A percentile compares a stretch with the other conserved stretches of the same genome.
These are phyloP conservation scores for Otatea glauca DNA, from an alignment of 176 grass and related monocot species.

Conservation along the genomic window DNA sequence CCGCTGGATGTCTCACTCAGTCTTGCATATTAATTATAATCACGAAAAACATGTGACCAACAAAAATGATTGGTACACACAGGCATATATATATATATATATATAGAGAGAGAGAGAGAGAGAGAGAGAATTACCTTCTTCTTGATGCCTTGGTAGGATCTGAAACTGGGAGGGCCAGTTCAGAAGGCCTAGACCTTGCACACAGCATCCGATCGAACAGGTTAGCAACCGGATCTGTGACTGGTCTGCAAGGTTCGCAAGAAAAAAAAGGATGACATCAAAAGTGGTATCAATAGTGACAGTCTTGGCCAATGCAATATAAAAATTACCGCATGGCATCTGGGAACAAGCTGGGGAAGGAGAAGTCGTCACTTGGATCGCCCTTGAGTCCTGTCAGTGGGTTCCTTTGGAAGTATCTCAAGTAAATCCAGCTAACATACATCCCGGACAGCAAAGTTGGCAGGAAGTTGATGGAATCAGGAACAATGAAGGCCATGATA, in stretches of 20 bases:
- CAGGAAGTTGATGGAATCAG: slow-evolving; percentile 91
- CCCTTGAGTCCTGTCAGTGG: slow-evolving; percentile 91
- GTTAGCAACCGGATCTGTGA: slow-evolving; percentile 86
- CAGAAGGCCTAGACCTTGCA: slow-evolving; percentile 70
- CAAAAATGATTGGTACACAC: no score
- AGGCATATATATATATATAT: no score
- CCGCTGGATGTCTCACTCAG: no score
- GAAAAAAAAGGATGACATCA: background rate
- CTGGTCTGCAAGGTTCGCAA: slow-evolving; percentile 61
- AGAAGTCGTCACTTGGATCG: slow-evolving; percentile 94
- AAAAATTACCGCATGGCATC: slow-evolving; percentile 78
- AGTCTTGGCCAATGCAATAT: background rate
- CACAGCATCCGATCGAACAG: slow-evolving; percentile 74
- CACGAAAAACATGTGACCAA: no score
- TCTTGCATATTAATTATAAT: no score
- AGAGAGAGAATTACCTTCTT: slow-evolving; percentile 61
- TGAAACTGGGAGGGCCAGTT: slow-evolving; percentile 69
- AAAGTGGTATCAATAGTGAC: background rate
- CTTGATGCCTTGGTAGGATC: slow-evolving; percentile 83
- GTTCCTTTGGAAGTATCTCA: slow-evolving; percentile 94
- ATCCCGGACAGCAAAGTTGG: slow-evolving; percentile 89
- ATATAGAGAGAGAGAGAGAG: no score
- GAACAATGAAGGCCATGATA: slow-evolving; percentile 80
- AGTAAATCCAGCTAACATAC: slow-evolving; percentile 97
- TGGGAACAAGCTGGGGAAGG: slow-evolving; percentile 93